These are phyloP conservation scores for Tulasnella sp. DNA, from an alignment of 768 basidiomycete species.

Conservation along the genomic window DNA sequence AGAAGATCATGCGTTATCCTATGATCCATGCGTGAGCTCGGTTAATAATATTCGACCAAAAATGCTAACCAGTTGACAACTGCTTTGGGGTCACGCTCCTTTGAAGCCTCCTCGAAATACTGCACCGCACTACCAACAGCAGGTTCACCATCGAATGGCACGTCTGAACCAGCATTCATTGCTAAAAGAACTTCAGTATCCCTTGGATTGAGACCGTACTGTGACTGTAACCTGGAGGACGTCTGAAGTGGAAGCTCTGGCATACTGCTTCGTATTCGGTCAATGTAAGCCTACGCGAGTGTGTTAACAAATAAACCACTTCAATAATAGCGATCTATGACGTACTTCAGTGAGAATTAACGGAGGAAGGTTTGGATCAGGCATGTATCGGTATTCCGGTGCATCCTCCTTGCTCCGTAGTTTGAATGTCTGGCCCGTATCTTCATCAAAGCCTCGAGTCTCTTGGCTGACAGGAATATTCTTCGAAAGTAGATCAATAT, in stretches of 20 bases:
- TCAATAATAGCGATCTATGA: background rate
- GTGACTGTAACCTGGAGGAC: conserved; percentile 38
- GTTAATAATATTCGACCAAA: background rate
- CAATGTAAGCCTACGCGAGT: conserved; percentile 55
- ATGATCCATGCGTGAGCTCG: background rate
- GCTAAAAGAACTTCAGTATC: conserved; percentile 66
- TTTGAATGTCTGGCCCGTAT: conserved; percentile 63
- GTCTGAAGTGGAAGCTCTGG: conserved; percentile 67
- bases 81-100: conserved; percentile 46
- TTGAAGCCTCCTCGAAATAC: conserved; percentile 67
- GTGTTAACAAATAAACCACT: background rate
- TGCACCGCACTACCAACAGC: conserved; percentile 40
- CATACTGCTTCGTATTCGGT: conserved; percentile 37
- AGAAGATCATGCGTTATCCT: conserved; percentile 86
- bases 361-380: conserved; percentile 83
- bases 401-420: conserved; percentile 86
- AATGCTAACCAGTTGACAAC: conserved; percentile 69
- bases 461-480: conserved; percentile 52
- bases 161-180: conserved; percentile 52
- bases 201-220: conserved; percentile 41
- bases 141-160: conserved; percentile 46
- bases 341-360: conserved; percentile 30
- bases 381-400: conserved; percentile 96
- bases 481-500: conserved; percentile 43
- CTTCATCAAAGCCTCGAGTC: conserved; percentile 82